phyloP scores from a whole-genome alignment of 2,329 filamentous ascomycete genomes.

The Dactylellina leptospora region DNA sequence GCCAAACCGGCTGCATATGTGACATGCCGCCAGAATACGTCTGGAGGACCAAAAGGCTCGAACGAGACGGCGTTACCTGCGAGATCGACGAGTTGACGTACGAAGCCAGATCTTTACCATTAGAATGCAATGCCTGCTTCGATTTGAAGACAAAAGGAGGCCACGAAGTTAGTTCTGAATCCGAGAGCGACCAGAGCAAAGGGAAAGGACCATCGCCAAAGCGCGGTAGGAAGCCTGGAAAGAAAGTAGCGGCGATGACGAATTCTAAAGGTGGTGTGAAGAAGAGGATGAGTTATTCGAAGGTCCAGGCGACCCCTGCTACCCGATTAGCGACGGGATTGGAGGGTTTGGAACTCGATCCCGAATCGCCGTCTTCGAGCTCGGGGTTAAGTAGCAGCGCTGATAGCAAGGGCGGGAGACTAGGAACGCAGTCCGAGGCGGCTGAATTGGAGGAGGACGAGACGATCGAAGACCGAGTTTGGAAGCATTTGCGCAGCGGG shows the following conservation, averaged over 20 bases:
- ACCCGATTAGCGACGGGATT: constrained; percentile 12
- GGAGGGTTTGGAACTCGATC: constrained; percentile 11
- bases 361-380: constrained; percentile 14
- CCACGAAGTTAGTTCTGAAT: background rate
- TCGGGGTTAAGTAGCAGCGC: background rate
- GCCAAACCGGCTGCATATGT: constrained; percentile 43
- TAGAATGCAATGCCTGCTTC: constrained; percentile 33
- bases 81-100: constrained; percentile 50
- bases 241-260: background rate
- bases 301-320: background rate
- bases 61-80: constrained; percentile 31
- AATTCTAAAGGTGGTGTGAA: background rate
- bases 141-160: background rate
- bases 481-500: constrained; percentile 41
- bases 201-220: background rate
- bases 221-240: background rate
- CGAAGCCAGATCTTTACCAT: constrained; percentile 25
- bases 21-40: constrained; percentile 29
- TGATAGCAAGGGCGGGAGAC: background rate
- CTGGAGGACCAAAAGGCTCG: constrained; percentile 26
- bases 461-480: constrained; percentile 30
- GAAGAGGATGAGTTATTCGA: constrained; percentile 4
- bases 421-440: background rate
- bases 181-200: constrained; percentile 1
- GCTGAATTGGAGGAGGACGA: background rate